Evolutionary conservation across 805 yeast species (phyloP), one percentile per base, ranked within the genome.

Genomic region (Saturnispora besseyi): DNA sequence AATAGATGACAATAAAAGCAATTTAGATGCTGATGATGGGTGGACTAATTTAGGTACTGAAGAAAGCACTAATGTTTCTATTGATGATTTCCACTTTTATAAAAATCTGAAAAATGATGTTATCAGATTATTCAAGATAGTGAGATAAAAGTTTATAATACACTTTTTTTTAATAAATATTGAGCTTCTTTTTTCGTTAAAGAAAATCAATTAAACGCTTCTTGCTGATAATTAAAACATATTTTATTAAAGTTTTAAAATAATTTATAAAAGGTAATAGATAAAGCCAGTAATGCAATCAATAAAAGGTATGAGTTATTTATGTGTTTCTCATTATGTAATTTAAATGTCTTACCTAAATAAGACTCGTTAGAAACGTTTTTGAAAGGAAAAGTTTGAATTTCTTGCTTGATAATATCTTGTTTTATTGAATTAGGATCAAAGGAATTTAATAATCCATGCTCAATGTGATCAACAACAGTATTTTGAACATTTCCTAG

Each of bases 401-500:
- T 22, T 30, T 46, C 36, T 11, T 31, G 22, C 8, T 40, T 13
- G 9, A 34, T 45, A 5, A 9, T 15, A 7, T 11, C 37, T 4
- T 28, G 30, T n/a, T 38, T 37, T 28, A 38, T 18, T 21, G 36
- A 15, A 29, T 30, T 31, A 7, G 13, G 15, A 41, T 47, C 45
- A 33, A 47, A 47, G 8, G 50, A 47, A 24, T 47, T 21, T 44
- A 75, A 58, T 31, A 65, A 63, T 52, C 76, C 81, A 47, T 71
- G 73, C 49, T 79, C 82, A 6, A 73, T 77, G 48, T 75, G 72
- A 44, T 64, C 69, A n/a, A 80, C 66, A 3, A 84, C 75, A 2
- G 86, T 85, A 49, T 82, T 79, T 64, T 89, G 96, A 21, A 89
- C 85, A 57, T 88, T 88, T 2, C 97, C 99, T 59, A 93, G 90